Evolutionary conservation across 2,329 filamentous ascomycete species (phyloP).

Genomic region (Ophidiomyces ophidiicola): DNA sequence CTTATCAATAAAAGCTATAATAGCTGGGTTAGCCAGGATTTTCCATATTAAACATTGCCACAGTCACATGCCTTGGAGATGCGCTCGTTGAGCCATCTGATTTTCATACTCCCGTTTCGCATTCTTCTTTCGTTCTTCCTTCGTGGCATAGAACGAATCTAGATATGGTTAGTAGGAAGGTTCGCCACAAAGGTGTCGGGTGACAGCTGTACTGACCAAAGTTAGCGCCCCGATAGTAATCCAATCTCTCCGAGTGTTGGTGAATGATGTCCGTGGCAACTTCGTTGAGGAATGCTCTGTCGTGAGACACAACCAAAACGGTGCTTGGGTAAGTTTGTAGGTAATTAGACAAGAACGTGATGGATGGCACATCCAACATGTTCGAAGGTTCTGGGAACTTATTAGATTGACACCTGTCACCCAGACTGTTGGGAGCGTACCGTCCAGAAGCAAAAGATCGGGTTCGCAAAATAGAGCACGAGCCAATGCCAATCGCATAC

Average conservation of each 20-base stretch:
- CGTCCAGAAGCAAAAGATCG: conserved; percentile 83
- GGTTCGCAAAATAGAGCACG: conserved; percentile 96
- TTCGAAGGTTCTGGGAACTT: conserved; percentile 72
- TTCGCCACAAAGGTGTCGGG: no score
- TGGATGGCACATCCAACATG: conserved; percentile 99
- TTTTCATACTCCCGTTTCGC: conserved; percentile 97
- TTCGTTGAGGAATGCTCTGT: conserved; percentile 97
- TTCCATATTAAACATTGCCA: neutral
- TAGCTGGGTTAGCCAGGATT: neutral
- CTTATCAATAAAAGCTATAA: conserved; percentile 84
- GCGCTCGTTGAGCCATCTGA: conserved; percentile 85
- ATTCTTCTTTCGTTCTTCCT: conserved; percentile 92
- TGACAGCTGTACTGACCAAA: conserved; percentile 44
- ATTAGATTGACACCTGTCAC: conserved; percentile 16
- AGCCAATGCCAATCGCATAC: conserved; percentile 91
- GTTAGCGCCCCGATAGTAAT: conserved; percentile 97
- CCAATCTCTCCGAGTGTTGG: conserved; percentile 89
- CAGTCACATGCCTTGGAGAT: conserved; percentile 55
- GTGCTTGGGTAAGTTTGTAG: conserved; percentile 90
- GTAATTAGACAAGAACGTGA: conserved; percentile 94
- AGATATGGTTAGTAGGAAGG: conserved; percentile 15
- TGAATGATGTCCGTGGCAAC: conserved; percentile 98
- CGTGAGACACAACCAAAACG: conserved; percentile 92
- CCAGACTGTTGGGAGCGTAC: conserved; percentile 21
- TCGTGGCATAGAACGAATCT: conserved; percentile 92